A percentile compares a stretch with the other conserved stretches of the same genome.
These are phyloP conservation scores for Blastobotrys malaysiensis DNA, from an alignment of 1,139 yeast genomes.

Conservation along the genomic window DNA sequence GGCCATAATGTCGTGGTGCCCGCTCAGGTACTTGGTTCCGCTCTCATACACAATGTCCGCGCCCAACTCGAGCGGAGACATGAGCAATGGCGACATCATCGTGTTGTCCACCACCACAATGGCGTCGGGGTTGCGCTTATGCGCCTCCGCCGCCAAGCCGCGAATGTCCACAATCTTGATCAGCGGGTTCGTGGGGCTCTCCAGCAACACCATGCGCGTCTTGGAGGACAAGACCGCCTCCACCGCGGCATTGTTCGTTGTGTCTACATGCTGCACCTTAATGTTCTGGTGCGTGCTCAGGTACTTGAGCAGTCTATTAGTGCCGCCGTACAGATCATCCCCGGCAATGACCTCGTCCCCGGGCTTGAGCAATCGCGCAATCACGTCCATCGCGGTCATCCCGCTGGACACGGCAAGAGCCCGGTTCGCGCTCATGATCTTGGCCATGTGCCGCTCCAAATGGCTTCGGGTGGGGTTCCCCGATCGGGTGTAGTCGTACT, in stretches of 20 bases:
- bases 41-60: constrained; percentile 90
- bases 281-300: constrained; percentile 63
- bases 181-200: constrained; percentile 88
- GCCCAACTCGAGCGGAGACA: constrained; percentile 79
- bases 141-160: constrained; percentile 60
- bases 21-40: constrained; percentile 86
- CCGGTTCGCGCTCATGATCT: constrained; percentile 66
- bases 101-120: constrained; percentile 88
- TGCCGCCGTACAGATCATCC: constrained; percentile 89
- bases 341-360: constrained; percentile 90
- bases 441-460: constrained; percentile 69
- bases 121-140: constrained; percentile 58
- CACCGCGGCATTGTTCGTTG: constrained; percentile 62
- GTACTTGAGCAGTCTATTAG: constrained; percentile 77
- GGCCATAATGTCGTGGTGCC: constrained; percentile 96
- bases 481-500: constrained; percentile 87
- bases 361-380: constrained; percentile 63
- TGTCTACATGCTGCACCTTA: constrained; percentile 71
- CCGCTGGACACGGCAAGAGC: constrained; percentile 84
- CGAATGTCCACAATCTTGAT: constrained; percentile 80
- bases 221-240: constrained; percentile 37
- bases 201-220: constrained; percentile 74
- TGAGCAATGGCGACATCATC: constrained; percentile 87
- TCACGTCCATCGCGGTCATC: constrained; percentile 87
- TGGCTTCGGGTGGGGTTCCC: constrained; percentile 90